Conservation (phyloP, 305 asterid species). For the Fraxinus platypoda region DNA sequence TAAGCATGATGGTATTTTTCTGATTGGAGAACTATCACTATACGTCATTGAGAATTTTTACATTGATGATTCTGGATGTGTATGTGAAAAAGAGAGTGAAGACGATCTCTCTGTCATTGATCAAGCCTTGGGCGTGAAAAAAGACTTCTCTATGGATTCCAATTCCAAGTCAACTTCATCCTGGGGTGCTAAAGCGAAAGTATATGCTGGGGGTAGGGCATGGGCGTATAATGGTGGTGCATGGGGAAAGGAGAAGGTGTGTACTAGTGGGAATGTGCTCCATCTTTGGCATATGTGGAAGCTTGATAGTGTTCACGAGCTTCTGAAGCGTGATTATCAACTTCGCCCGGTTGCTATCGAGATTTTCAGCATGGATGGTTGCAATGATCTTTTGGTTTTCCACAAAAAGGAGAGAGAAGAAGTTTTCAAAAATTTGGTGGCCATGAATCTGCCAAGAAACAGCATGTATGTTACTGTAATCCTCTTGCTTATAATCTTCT, state of each 20-base stretch:
- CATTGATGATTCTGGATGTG: slow-evolving; percentile 93
- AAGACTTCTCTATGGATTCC: slow-evolving; percentile 84
- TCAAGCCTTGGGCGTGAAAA: slow-evolving; percentile 97
- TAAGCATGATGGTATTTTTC: slow-evolving; percentile 95
- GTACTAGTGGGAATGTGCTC: slow-evolving; percentile 74
- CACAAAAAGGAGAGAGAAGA: slow-evolving; percentile 98
- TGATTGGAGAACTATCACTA: slow-evolving; percentile 85
- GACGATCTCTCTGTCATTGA: slow-evolving; percentile 95
- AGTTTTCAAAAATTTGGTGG: slow-evolving; percentile 87
- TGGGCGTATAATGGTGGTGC: slow-evolving; percentile 99
- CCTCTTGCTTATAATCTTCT: slow-evolving; percentile 23
- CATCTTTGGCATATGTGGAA: slow-evolving; percentile 99
- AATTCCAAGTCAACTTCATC: slow-evolving; percentile 82
- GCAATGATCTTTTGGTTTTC: slow-evolving; percentile 97
- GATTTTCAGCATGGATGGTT: slow-evolving; percentile 99
- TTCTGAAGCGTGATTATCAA: slow-evolving; percentile 97
- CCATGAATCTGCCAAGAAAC: slow-evolving; percentile 98
- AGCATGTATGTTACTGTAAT: slow-evolving; percentile 76
- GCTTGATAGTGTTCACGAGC: slow-evolving; percentile 96
- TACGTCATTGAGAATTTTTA: slow-evolving; percentile 94
- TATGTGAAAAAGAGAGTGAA: slow-evolving; percentile 90
- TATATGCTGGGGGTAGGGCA: slow-evolving; percentile 88
- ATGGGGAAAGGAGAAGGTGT: slow-evolving; percentile 96
- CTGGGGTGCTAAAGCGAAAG: slow-evolving; percentile 76
- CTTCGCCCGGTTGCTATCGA: slow-evolving; percentile 99